These are phyloP conservation scores for Ophiocordyceps sinensis DNA, from an alignment of 2,329 filamentous ascomycete genomes.

Conservation along the genomic window DNA sequence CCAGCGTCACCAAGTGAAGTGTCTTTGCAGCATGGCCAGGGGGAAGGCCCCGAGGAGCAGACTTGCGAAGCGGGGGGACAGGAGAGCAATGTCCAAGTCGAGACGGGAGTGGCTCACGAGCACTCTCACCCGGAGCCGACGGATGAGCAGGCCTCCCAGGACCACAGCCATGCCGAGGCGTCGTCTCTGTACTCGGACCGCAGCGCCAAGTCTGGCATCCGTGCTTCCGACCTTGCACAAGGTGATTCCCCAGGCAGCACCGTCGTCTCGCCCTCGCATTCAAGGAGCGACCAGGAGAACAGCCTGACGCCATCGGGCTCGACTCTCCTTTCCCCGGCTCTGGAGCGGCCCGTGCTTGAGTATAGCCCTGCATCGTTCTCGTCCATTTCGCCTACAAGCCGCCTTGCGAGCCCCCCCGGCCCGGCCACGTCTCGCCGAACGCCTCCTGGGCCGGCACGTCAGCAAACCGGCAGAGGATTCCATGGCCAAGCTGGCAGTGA, in stretches of 20 bases:
- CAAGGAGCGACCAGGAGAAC: not conserved
- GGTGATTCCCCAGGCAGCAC: not conserved
- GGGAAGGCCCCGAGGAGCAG: too few relatives aligned
- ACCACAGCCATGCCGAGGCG: constrained; percentile 1
- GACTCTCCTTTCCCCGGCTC: not conserved
- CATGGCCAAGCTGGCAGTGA: not conserved
- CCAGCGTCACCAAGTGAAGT: too few relatives aligned
- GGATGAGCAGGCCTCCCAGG: too few relatives aligned
- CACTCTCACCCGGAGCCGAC: not conserved
- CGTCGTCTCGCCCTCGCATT: not conserved
- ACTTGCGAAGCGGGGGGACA: too few relatives aligned
- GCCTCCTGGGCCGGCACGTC: too few relatives aligned
- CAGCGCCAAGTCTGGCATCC: constrained; percentile 6
- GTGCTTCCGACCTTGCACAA: not conserved
- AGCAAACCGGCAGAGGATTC: too few relatives aligned
- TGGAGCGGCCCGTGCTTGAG: constrained; percentile 2
- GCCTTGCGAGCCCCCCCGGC: too few relatives aligned
- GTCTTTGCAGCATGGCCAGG: too few relatives aligned
- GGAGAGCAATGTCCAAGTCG: too few relatives aligned
- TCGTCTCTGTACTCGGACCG: constrained; percentile 11
- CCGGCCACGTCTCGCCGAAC: too few relatives aligned
- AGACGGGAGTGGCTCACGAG: not conserved
- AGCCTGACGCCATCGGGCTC: not conserved
- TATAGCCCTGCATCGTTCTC: constrained; percentile 2
- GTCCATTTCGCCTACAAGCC: not conserved